Evolutionary conservation across 306 rosid species (phyloP), one percentile per base, ranked within the genome.

Genomic region (Vigna radiata): DNA sequence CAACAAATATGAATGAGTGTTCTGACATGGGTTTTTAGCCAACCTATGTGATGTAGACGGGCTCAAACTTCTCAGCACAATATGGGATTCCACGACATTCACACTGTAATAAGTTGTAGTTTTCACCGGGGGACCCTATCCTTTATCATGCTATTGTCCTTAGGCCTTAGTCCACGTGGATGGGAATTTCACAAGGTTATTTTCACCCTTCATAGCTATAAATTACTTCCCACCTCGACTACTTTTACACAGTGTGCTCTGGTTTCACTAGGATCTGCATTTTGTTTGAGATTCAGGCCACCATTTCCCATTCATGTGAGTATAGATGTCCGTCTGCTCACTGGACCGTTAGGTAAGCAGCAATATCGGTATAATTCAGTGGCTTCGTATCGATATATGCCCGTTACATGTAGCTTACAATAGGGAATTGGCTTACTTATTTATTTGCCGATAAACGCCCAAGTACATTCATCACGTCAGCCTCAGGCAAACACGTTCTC

Each of bases 81-180:
- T 49, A 21, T 73, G 15, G 46, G 75, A 73, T 69, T 76, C 54
- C 46, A 66, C 47, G 21, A 78, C 71, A 72, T 79, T 64, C 78
- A 72, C 61, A 3, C 13, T 43, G 52, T 69, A 76, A 75, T 49
- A 49, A 56, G 54, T 70, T 72, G 9, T 77, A 52, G 77, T 76
- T 79, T 75, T 72, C 76, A 65, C 50, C 67, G 63, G 8, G 81
- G 86, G 83, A 62, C 81, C 83, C 11, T 36, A 39, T 64, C 62
- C 61, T 58, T 43, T 72, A 50, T 64, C 61, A 39, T n/a, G 33
- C 46, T 39, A 41, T 13, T 63, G 48, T 44, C 18, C 23, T 82
- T 54, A 3, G 8, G 25, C 0, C 50, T 69, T 76, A 16, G 54
- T 75, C 61, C 65, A 17, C 33, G 58, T 75, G 72, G 19, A 52